These are phyloP conservation scores for Huntiella moniliformis DNA, from an alignment of 2,329 filamentous ascomycete species.

Conservation along the genomic window DNA sequence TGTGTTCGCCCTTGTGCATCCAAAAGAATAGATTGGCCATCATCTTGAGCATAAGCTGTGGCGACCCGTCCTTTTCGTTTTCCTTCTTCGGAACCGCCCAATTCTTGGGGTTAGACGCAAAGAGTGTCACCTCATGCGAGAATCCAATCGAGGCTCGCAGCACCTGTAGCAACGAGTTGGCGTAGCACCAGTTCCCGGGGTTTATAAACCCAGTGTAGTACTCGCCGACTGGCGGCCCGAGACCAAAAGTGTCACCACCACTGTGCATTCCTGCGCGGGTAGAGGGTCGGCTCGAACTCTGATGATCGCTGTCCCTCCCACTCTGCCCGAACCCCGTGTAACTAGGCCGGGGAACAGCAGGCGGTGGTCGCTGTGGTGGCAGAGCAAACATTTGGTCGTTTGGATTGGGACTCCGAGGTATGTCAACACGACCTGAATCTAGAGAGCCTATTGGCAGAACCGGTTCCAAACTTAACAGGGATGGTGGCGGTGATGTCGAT, in stretches of 20 bases:
- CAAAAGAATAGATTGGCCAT: conserved; percentile 40
- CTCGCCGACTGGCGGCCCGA: conserved; percentile 18
- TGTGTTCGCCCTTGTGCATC: conserved; percentile 32
- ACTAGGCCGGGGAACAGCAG: conserved; percentile 63
- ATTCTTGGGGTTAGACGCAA: conserved; percentile 36
- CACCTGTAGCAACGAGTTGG: conserved; percentile 78
- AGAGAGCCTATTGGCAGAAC: conserved; percentile 4
- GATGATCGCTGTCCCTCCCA: conserved; percentile 1
- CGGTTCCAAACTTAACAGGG: conserved; percentile 10
- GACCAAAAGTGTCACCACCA: background rate
- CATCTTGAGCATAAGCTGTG: conserved; percentile 41
- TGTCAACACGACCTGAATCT: background rate
- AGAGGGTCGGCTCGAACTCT: conserved; percentile 18
- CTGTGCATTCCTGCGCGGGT: background rate
- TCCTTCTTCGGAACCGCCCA: conserved; percentile 50
- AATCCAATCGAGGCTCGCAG: conserved; percentile 56
- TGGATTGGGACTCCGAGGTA: conserved; percentile 5
- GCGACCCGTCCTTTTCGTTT: conserved; percentile 32
- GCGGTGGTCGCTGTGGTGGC: conserved; percentile 18
- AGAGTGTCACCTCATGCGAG: conserved; percentile 41
- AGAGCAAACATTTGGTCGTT: conserved; percentile 9
- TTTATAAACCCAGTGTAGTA: conserved; percentile 51
- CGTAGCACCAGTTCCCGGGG: conserved; percentile 71
- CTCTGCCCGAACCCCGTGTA: conserved; percentile 9
- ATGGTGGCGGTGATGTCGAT: conserved; percentile 6